Evolutionary conservation across 164 flowering plant genomes (phyloP).

Genomic region (Hamamelis virginiana): DNA sequence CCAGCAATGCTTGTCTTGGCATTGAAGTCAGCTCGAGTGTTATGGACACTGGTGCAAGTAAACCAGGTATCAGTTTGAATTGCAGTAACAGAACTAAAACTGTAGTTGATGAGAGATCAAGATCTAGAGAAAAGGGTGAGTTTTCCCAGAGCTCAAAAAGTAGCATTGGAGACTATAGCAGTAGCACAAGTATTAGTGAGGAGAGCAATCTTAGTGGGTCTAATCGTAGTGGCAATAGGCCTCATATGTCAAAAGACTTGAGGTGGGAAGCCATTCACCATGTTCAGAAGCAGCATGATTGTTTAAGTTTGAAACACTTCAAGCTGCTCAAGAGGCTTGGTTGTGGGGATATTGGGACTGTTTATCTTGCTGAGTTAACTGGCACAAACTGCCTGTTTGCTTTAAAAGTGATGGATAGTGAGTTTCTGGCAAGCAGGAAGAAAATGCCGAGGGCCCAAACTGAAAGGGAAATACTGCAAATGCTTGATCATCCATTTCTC

Average conservation of each 20-base stretch:
- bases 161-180: constrained; percentile 72
- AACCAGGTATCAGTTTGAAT: constrained; percentile 20
- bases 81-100: constrained; percentile 21
- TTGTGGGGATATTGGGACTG: constrained; percentile 87
- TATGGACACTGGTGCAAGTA: constrained; percentile 23
- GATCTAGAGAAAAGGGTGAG: constrained; percentile 60
- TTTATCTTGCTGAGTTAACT: constrained; percentile 75
- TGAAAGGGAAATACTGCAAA: constrained; percentile 73
- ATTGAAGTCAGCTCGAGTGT: constrained; percentile 30
- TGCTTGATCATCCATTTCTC: constrained; percentile 91
- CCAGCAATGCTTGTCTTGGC: constrained; percentile 22
- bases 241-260: constrained; percentile 87
- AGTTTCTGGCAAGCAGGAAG: constrained; percentile 57
- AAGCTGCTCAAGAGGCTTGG: constrained; percentile 79
- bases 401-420: constrained; percentile 80
- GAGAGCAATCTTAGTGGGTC: constrained; percentile 68
- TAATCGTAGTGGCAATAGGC: constrained; percentile 58
- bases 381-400: constrained; percentile 76
- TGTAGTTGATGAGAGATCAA: constrained; percentile 37
- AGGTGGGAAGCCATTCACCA: constrained; percentile 74
- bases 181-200: constrained; percentile 70
- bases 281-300: constrained; percentile 57
- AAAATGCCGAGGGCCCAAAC: constrained; percentile 73
- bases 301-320: constrained; percentile 57
- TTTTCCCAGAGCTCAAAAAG: constrained; percentile 87